Percentiles rank a stretch among this genome's conserved stretches.
These are phyloP conservation scores for Penicillium alfredii DNA, from an alignment of 495 filamentous ascomycete genomes.

Conservation along the genomic window DNA sequence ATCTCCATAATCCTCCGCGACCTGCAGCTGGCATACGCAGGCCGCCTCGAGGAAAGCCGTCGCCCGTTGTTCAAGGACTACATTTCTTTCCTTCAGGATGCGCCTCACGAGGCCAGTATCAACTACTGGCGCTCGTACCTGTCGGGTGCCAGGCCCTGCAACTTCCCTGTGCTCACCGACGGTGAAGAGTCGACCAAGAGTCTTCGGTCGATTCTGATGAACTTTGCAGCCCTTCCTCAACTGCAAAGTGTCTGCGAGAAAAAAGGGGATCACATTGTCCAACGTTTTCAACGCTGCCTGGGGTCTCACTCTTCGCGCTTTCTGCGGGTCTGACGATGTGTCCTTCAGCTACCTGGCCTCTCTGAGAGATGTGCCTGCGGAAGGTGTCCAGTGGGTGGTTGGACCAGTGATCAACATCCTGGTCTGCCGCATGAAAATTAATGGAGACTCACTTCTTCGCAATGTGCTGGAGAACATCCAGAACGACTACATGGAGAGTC, in stretches of 20 bases:
- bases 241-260: conserved; percentile 42
- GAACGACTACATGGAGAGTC: conserved; percentile 43
- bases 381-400: conserved; percentile 41
- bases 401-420: conserved; percentile 52
- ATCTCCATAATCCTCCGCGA: conserved; percentile 45
- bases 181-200: conserved; percentile 15
- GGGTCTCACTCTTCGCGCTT: conserved; percentile 46
- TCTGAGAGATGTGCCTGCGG: conserved; percentile 42
- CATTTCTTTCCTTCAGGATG: conserved; percentile 39
- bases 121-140: conserved; percentile 52
- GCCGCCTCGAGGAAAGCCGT: conserved; percentile 22
- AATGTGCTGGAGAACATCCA: conserved; percentile 39
- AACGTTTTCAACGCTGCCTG: conserved; percentile 50
- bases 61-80: conserved; percentile 52
- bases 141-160: conserved; percentile 41
- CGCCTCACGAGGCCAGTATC: conserved; percentile 33
- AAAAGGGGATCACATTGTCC: conserved; percentile 43
- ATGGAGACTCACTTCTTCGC: conserved; percentile 16
- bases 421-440: conserved; percentile 43
- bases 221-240: conserved; percentile 21
- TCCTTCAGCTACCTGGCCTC: conserved; percentile 51
- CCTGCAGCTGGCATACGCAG: conserved; percentile 43
- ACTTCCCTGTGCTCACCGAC: conserved; percentile 45
- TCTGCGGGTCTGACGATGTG: conserved; percentile 44
- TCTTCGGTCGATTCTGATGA: conserved; percentile 32